Evolutionary conservation across 2,329 filamentous ascomycete genomes (phyloP).

Genomic region (Knufia fluminis): DNA sequence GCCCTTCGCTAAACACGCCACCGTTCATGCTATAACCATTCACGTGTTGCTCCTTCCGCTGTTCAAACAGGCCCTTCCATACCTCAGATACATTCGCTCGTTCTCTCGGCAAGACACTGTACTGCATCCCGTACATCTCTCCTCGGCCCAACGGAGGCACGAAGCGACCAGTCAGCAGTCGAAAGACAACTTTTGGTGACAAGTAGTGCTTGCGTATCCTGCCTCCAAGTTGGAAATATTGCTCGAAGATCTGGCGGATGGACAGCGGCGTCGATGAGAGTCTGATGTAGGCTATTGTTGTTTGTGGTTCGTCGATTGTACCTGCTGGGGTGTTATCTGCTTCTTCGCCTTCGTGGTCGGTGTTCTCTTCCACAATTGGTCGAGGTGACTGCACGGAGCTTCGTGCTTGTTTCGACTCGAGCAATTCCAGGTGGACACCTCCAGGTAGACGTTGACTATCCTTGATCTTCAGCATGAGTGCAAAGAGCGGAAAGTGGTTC

Average conservation of each 20-base stretch:
- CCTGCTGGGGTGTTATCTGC: background rate
- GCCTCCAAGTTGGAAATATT: slow-evolving; percentile 90
- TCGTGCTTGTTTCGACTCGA: slow-evolving; percentile 10
- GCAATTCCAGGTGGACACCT: slow-evolving; percentile 30
- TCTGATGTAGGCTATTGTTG: slow-evolving; percentile 16
- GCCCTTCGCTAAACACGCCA: background rate
- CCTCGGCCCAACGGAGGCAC: slow-evolving; percentile 91
- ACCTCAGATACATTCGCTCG: slow-evolving; percentile 75
- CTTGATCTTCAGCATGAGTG: slow-evolving; percentile 89
- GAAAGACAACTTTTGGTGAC: slow-evolving; percentile 76
- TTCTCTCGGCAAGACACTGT: slow-evolving; percentile 86
- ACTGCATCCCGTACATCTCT: slow-evolving; percentile 91
- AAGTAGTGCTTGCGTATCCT: slow-evolving; percentile 94
- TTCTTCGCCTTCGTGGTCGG: slow-evolving; percentile 9
- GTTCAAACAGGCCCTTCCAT: slow-evolving; percentile 62
- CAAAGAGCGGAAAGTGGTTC: slow-evolving; percentile 96
- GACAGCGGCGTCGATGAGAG: slow-evolving; percentile 73
- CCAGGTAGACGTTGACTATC: slow-evolving; percentile 83
- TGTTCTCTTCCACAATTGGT: slow-evolving; percentile 7
- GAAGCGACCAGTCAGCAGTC: slow-evolving; percentile 80
- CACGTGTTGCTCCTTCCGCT: background rate
- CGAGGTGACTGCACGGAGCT: background rate
- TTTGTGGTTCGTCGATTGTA: background rate
- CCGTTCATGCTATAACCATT: background rate
- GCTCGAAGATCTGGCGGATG: slow-evolving; percentile 89